Evolutionary conservation across 805 yeast species (phyloP).

Genomic region (Cyberlindnera misumaiensis): DNA sequence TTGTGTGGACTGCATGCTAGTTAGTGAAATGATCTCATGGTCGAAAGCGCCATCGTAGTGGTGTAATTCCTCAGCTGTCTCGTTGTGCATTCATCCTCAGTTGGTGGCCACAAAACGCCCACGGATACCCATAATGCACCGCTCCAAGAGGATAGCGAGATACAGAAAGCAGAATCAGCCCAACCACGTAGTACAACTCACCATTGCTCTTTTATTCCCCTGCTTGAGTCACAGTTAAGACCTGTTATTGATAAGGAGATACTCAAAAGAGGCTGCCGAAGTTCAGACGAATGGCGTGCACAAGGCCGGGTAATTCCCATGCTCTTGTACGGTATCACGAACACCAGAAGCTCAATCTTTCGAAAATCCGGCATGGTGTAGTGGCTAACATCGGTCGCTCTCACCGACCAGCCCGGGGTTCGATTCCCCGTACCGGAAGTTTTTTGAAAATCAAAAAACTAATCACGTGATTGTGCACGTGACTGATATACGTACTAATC

Average conservation of each 20-base stretch:
- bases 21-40: constrained; percentile 1
- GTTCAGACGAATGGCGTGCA: background rate
- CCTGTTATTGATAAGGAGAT: background rate
- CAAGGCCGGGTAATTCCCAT: background rate
- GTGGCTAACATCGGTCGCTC: constrained; percentile 29
- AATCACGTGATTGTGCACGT: no score
- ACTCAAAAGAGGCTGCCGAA: background rate
- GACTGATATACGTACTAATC: no score
- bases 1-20: constrained; percentile 12
- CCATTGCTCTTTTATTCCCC: background rate
- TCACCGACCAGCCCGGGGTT: constrained; percentile 29
- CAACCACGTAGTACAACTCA: background rate
- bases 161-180: background rate
- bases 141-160: background rate
- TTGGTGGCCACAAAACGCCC: no score
- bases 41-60: background rate
- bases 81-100: no score
- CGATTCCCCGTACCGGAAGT: constrained; percentile 28
- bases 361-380: constrained; percentile 25
- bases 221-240: background rate
- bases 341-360: no score
- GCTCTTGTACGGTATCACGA: background rate
- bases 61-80: background rate
- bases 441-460: no score
- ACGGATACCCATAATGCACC: no score